These are phyloP conservation scores for Fusarium nodosum DNA, from an alignment of 2,329 filamentous ascomycete species.

Conservation along the genomic window DNA sequence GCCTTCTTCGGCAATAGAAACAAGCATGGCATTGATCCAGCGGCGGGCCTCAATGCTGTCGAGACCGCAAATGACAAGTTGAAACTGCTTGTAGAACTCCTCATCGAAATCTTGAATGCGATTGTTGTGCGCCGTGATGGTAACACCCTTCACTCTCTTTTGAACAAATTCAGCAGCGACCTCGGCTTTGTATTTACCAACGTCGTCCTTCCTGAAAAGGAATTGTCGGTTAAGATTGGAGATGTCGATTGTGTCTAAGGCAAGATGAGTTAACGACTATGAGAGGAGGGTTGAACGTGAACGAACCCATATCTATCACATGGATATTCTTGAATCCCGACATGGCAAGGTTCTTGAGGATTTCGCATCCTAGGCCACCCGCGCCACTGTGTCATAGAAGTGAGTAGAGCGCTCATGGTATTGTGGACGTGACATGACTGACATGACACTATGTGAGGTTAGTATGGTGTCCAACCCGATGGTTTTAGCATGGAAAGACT, in stretches of 20 bases:
- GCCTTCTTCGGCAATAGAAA: slow-evolving; percentile 84
- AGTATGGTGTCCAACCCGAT: slow-evolving; percentile 8
- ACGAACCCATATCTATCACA: slow-evolving; percentile 95
- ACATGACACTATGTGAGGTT: slow-evolving; percentile 64
- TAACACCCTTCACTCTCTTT: slow-evolving; percentile 87
- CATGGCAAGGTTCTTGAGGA: slow-evolving; percentile 94
- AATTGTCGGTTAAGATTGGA: slow-evolving; percentile 99
- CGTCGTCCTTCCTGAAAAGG: slow-evolving; percentile 90
- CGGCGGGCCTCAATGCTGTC: slow-evolving; percentile 98
- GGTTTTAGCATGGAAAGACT: slow-evolving; percentile 51
- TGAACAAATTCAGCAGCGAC: slow-evolving; percentile 94
- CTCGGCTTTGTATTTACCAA: slow-evolving; percentile 93
- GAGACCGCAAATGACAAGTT: slow-evolving; percentile 90
- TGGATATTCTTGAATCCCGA: slow-evolving; percentile 98
- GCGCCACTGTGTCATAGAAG: slow-evolving; percentile 74
- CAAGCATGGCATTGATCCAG: slow-evolving; percentile 96
- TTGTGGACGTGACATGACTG: slow-evolving; percentile 49
- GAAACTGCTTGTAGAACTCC: slow-evolving; percentile 97
- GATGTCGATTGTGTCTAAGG: slow-evolving; percentile 92
- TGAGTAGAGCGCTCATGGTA: slow-evolving; percentile 33
- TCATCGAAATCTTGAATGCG: slow-evolving; percentile 98
- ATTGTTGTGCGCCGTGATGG: slow-evolving; percentile 93
- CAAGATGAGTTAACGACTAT: slow-evolving; percentile 25
- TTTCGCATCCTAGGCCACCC: slow-evolving; percentile 94
- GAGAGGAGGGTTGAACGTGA: not conserved